Conservation (phyloP, 2,329 filamentous ascomycete species). For the Botrytis fabae region DNA sequence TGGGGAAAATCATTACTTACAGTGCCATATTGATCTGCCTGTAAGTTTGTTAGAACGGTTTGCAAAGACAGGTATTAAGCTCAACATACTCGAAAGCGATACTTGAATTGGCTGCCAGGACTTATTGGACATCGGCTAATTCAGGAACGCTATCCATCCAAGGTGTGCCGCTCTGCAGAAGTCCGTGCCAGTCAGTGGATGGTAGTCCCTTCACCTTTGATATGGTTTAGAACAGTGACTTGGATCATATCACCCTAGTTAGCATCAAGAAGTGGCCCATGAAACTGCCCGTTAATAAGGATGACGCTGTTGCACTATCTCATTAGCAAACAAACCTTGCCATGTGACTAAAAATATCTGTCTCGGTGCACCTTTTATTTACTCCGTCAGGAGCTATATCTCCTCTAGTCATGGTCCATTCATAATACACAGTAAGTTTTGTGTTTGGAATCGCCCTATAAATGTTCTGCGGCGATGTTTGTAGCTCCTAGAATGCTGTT, state of each 20-base stretch:
- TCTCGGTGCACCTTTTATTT: neutral
- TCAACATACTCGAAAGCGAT: constrained; percentile 39
- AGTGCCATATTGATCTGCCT: constrained; percentile 46
- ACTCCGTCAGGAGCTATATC: neutral
- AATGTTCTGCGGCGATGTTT: neutral
- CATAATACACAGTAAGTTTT: neutral
- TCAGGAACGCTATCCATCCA: constrained; percentile 70
- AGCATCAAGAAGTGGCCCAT: constrained; percentile 56
- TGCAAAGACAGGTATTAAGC: neutral
- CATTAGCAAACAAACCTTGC: constrained; percentile 15
- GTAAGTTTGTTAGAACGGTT: constrained; percentile 25
- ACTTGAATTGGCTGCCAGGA: constrained; percentile 62
- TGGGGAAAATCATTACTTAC: neutral
- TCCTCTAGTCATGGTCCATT: neutral
- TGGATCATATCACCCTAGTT: constrained; percentile 64
- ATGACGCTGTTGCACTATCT: constrained; percentile 54
- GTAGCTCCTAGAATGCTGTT: neutral
- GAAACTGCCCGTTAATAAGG: constrained; percentile 73
- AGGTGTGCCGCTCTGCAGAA: constrained; percentile 74
- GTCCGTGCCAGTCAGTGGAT: constrained; percentile 80
- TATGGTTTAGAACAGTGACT: constrained; percentile 68
- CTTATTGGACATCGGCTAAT: constrained; percentile 63
- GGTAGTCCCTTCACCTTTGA: constrained; percentile 57
- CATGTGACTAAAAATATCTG: too few species aligned
- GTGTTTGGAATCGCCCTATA: neutral